Percentiles rank a stretch among this genome's conserved stretches.
Conservation (phyloP, 176 grass and related monocot species). For the Saccharum spontaneum region DNA sequence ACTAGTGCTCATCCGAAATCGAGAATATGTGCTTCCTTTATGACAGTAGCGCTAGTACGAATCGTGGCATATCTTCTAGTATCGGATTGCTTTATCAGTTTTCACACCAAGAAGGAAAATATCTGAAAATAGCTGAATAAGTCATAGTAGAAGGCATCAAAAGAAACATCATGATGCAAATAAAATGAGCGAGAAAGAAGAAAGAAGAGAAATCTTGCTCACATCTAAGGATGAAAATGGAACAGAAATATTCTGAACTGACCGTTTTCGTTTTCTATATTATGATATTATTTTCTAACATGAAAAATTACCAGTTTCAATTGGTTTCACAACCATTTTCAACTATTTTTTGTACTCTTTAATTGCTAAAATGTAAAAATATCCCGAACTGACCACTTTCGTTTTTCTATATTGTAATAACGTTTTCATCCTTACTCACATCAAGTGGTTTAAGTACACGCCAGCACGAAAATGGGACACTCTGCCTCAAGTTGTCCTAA, state of each 20-base stretch:
- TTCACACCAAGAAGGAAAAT: not conserved
- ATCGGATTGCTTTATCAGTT: not conserved
- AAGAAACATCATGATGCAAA: slow-evolving; percentile 2
- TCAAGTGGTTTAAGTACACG: not conserved
- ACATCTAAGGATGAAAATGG: no score
- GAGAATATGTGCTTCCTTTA: not conserved
- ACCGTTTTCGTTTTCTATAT: no score
- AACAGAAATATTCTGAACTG: no score
- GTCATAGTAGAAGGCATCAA: not conserved
- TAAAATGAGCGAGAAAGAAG: not conserved
- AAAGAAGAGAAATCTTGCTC: not conserved
- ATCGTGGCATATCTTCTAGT: not conserved
- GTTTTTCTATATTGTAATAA: no score
- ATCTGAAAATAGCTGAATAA: not conserved
- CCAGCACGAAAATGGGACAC: not conserved
- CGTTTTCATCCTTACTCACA: no score
- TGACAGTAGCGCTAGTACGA: not conserved
- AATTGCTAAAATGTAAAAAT: no score
- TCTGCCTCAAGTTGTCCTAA: not conserved
- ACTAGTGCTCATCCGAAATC: not conserved
- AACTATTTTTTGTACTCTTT: no score
- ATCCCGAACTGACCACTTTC: no score
- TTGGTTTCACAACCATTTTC: no score
- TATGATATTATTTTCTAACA: no score
- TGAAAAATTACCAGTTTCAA: no score